Conservation (phyloP, 129 eudicot genomes). For the Flaveria robusta region DNA sequence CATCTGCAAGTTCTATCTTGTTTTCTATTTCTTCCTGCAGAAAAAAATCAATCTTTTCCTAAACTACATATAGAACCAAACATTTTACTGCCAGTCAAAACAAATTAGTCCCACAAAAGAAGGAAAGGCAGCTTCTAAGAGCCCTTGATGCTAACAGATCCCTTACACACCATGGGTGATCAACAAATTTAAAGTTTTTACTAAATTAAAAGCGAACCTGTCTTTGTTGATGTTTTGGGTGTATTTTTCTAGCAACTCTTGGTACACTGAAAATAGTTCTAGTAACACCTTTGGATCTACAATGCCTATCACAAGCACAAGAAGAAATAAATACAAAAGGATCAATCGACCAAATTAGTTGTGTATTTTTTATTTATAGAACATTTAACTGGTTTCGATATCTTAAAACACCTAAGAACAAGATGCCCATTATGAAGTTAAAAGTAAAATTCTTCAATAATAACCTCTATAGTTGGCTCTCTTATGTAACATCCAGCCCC, state of each 20-base stretch:
- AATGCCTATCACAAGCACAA: slow-evolving; percentile 47
- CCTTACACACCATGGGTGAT: slow-evolving; percentile 1
- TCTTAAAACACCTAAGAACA: not conserved
- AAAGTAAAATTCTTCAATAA: not conserved
- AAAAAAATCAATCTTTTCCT: not conserved
- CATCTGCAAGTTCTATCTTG: slow-evolving; percentile 89
- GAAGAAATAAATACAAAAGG: slow-evolving; percentile 22
- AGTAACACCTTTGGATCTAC: slow-evolving; percentile 70
- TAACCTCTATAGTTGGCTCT: not conserved
- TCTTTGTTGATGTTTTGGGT: slow-evolving; percentile 62
- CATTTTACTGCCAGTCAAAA: not conserved
- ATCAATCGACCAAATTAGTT: slow-evolving; percentile 7
- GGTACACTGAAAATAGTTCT: slow-evolving; percentile 80
- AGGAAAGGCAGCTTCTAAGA: not conserved
- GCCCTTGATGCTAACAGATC: not conserved
- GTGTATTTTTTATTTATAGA: not conserved
- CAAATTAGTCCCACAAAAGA: not conserved
- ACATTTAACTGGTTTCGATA: not conserved
- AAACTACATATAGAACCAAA: not conserved
- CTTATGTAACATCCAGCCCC: not conserved
- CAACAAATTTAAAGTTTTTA: not conserved
- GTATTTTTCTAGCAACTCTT: slow-evolving; percentile 81
- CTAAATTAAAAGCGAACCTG: slow-evolving; percentile 53
- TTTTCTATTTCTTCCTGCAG: slow-evolving; percentile 85
- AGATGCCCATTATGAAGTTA: not conserved